Conservation (phyloP, 495 filamentous ascomycete genomes). For the Aeminium ludgeri region DNA sequence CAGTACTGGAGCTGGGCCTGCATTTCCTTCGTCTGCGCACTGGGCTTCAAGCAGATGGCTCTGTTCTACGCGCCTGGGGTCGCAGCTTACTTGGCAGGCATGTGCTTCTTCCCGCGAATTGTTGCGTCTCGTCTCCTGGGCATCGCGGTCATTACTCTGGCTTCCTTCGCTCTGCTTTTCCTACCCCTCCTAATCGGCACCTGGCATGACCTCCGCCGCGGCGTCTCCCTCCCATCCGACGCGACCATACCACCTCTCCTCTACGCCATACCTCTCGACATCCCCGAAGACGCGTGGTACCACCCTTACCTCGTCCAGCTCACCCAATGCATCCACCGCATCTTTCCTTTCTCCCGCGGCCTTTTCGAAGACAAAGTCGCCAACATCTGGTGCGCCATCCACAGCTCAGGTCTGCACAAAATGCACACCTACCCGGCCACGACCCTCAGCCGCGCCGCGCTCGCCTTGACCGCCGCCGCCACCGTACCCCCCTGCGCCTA, state of each 20-base stretch:
- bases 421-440: slow-evolving; percentile 41
- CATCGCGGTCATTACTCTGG: slow-evolving; percentile 54
- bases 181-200: slow-evolving; percentile 54
- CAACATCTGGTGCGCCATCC: slow-evolving; percentile 89
- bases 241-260: slow-evolving; percentile 34
- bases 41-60: slow-evolving; percentile 98
- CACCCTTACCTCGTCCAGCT: slow-evolving; percentile 60
- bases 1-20: slow-evolving; percentile 77
- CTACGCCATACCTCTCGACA: slow-evolving; percentile 37
- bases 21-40: slow-evolving; percentile 81
- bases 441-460: slow-evolving; percentile 58
- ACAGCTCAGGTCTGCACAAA: slow-evolving; percentile 58
- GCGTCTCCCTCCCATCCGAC: slow-evolving; percentile 33
- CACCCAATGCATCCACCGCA: slow-evolving; percentile 65
- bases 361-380: slow-evolving; percentile 98
- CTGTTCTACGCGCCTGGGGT: slow-evolving; percentile 88
- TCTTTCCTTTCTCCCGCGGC: slow-evolving; percentile 86
- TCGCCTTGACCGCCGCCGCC: slow-evolving; percentile 54
- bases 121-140: slow-evolving; percentile 51
- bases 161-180: slow-evolving; percentile 58
- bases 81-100: slow-evolving; percentile 79
- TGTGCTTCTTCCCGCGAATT: slow-evolving; percentile 59
- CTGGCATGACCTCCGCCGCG: slow-evolving; percentile 39
- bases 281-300: slow-evolving; percentile 47
- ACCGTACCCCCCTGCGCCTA: slow-evolving; percentile 65